A percentile compares a stretch with the other conserved stretches of the same genome.
Conservation (phyloP, 2,329 filamentous ascomycete genomes). For the Claviceps arundinis region DNA sequence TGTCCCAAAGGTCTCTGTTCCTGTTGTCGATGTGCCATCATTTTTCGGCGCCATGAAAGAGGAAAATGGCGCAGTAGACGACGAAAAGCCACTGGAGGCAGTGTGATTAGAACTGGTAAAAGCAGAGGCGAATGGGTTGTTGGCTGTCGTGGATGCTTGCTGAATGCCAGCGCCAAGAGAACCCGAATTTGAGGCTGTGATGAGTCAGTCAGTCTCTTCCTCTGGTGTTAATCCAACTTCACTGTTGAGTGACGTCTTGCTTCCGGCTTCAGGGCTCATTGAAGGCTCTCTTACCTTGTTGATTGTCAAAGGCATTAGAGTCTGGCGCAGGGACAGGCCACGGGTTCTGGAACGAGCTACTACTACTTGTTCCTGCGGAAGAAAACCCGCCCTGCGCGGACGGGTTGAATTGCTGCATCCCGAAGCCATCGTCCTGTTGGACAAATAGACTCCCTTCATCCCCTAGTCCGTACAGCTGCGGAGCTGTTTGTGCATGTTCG, state of each 20-base stretch:
- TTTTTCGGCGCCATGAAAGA: neutral
- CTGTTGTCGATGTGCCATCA: neutral
- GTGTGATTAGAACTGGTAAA: neutral
- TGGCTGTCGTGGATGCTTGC: neutral
- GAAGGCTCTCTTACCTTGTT: neutral
- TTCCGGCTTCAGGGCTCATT: neutral
- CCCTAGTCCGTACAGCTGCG: conserved; percentile 5
- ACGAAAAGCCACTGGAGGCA: neutral
- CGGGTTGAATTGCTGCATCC: neutral
- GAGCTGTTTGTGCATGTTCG: conserved; percentile 14
- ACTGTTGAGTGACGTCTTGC: neutral
- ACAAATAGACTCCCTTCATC: conserved; percentile 19
- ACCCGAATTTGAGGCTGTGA: conserved; percentile 3
- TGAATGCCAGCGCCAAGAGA: neutral
- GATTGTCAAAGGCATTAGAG: neutral
- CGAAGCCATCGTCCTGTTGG: conserved; percentile 4
- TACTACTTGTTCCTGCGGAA: neutral
- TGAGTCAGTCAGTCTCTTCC: neutral
- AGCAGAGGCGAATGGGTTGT: conserved; percentile 3
- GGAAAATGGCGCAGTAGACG: neutral
- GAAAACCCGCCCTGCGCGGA: neutral
- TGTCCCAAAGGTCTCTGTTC: neutral
- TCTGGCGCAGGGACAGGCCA: neutral
- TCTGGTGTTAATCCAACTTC: neutral
- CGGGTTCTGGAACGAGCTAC: neutral